A percentile compares a stretch with the other conserved stretches of the same genome.
phyloP scores from a whole-genome alignment of 2,329 filamentous ascomycete genomes.

The Fusarium newnesense region DNA sequence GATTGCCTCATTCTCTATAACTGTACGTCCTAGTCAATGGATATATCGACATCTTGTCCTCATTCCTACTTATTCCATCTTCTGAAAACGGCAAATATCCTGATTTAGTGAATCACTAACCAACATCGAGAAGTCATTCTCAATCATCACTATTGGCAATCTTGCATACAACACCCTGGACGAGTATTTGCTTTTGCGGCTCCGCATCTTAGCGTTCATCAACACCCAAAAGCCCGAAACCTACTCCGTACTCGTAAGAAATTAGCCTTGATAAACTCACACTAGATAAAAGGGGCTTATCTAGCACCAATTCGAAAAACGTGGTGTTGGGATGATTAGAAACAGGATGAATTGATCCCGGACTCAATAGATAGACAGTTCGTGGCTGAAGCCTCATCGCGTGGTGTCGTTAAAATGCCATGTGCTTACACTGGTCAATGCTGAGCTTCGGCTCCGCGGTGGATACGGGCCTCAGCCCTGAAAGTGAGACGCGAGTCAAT shows the following conservation, averaged over 20 bases:
- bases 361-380: background rate
- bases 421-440: background rate
- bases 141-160: background rate
- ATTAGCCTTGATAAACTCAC: background rate
- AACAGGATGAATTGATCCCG: background rate
- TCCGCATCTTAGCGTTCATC: slow-evolving; percentile 12
- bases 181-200: slow-evolving; percentile 25
- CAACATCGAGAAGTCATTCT: background rate
- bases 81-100: accelerated
- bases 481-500: slow-evolving; percentile 14
- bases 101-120: background rate
- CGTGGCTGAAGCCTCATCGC: background rate
- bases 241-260: too few species aligned
- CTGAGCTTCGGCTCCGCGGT: slow-evolving; percentile 31
- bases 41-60: background rate
- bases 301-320: background rate
- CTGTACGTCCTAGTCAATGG: accelerated
- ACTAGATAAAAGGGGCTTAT: background rate
- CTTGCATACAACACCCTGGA: background rate
- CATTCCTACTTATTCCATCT: background rate
- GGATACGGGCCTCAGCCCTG: slow-evolving; percentile 4
- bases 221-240: background rate
- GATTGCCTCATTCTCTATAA: background rate
- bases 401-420: background rate
- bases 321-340: slow-evolving; percentile 12